Conservation (phyloP, 805 yeast species). For the Metschnikowia arizonensis region DNA sequence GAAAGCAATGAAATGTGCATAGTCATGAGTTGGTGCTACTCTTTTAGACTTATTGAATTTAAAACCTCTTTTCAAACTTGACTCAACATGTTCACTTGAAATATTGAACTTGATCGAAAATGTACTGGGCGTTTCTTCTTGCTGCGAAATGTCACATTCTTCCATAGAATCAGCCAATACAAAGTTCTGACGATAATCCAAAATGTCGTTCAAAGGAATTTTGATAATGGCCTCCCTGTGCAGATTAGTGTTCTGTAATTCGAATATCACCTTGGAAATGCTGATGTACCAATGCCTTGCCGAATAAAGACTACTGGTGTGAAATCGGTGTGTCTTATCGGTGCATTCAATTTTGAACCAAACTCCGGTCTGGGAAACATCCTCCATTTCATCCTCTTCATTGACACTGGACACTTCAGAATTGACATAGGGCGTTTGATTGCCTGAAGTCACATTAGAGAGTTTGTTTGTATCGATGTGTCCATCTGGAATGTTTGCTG, state of each 20-base stretch:
- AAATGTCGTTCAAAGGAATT: slow-evolving; percentile 66
- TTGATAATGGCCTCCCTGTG: slow-evolving; percentile 72
- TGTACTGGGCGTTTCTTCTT: slow-evolving; percentile 29
- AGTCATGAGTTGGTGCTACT: slow-evolving; percentile 6
- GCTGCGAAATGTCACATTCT: slow-evolving; percentile 5
- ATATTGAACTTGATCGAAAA: slow-evolving; percentile 54
- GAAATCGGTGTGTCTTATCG: slow-evolving; percentile 55
- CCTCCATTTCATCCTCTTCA: slow-evolving; percentile 23
- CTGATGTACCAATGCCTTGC: slow-evolving; percentile 80
- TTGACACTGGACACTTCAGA: slow-evolving; percentile 15
- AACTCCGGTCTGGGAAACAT: slow-evolving; percentile 27
- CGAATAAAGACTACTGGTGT: slow-evolving; percentile 65
- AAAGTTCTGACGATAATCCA: slow-evolving; percentile 54
- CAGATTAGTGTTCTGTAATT: slow-evolving; percentile 54
- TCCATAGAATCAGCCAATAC: slow-evolving; percentile 37
- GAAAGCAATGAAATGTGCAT: slow-evolving; percentile 61
- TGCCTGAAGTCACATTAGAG: neutral
- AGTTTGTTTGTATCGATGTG: neutral
- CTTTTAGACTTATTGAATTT: neutral
- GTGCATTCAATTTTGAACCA: slow-evolving; percentile 62
- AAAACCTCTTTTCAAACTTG: slow-evolving; percentile 6
- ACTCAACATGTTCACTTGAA: neutral
- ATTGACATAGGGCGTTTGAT: slow-evolving; percentile 3
- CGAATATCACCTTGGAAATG: slow-evolving; percentile 71
- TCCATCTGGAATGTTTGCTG: neutral